Evolutionary conservation across 1,284 basidiomycete genomes (phyloP).

Genomic region (Melampsora larici-populina): DNA sequence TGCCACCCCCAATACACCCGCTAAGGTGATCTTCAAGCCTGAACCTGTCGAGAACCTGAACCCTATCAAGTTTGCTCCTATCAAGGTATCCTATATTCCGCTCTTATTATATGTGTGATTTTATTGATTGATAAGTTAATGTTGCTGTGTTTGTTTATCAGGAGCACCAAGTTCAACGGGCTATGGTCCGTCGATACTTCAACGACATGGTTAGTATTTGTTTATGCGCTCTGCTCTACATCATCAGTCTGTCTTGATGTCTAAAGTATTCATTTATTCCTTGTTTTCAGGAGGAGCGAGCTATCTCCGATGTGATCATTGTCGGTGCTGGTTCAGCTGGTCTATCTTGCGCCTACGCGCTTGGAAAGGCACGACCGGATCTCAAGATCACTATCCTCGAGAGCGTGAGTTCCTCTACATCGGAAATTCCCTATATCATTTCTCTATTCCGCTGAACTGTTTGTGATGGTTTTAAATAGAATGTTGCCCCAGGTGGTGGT

Average conservation of each 20-base stretch:
- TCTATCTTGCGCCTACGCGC: conserved; percentile 71
- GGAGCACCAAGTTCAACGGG: conserved; percentile 71
- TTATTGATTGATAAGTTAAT: background rate
- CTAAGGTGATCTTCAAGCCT: conserved; percentile 28
- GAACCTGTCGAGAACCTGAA: conserved; percentile 27
- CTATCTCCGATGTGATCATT: conserved; percentile 73
- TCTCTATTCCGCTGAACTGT: background rate
- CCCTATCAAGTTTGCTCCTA: conserved; percentile 39
- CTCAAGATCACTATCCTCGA: conserved; percentile 76
- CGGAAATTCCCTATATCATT: conserved; percentile 60
- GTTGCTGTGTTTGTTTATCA: conserved; percentile 4
- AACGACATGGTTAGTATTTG: conserved; percentile 45
- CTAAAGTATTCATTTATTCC: conserved; percentile 63
- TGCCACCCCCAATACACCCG: background rate
- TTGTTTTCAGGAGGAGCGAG: conserved; percentile 66
- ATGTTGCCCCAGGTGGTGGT: conserved; percentile 71
- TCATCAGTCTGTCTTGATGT: too few relatives aligned
- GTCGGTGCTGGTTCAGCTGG: conserved; percentile 77
- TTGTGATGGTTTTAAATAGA: background rate
- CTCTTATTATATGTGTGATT: background rate
- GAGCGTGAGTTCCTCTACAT: conserved; percentile 62
- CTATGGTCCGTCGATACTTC: conserved; percentile 70
- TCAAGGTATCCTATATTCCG: conserved; percentile 13
- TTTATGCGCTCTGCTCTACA: conserved; percentile 61
- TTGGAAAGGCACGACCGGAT: conserved; percentile 68